Evolutionary conservation across 495 filamentous ascomycete species (phyloP), one percentile per base, ranked within the genome.

Genomic region (Ascodesmis nigricans): DNA sequence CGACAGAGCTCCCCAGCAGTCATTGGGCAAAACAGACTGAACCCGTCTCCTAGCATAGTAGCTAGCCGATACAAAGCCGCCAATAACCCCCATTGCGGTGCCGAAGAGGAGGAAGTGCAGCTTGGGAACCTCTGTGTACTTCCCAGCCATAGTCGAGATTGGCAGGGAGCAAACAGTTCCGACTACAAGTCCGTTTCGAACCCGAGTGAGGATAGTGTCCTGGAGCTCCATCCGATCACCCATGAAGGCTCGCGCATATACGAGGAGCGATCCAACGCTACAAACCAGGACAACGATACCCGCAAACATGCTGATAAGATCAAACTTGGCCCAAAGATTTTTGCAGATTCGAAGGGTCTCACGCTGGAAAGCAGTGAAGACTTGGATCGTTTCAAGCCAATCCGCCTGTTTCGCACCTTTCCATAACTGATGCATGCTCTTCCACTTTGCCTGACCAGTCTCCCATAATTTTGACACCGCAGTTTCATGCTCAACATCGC

Each of bases 291-390:
- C 63, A 10, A 44, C 46, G 38, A 93, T 69, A 13, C 87, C 87
- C 29, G 75, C 52, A 6, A 70, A 39, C 82, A 97, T 97, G 47
- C 73, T 78, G 1, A 66, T 61, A 23, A 91, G 57, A 52, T 95
- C 77, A 47, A 95, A 97, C 17, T 73, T 64, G 7, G 90, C 80
- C 87, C 87, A 97, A 16, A 93, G 62, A 15, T 60, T 61, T 45
- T 78, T 78, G 58, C 75, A 95, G n/a, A 78, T 60, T 21, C 69
- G 62, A 19, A 97, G 59, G 9, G 73, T 90, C 47, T 78, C 70
- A 24, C 60, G 56, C 48, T 93, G 78, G 45, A 90, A 92, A 1
- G 61, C 60, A 10, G 67, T 62, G 45, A 76, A 84, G 1, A 69
- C 63, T 2, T 61, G 44, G 47, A 71, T 78, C 17, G 59, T 56